These are phyloP conservation scores for Funneliformis geosporum DNA, from an alignment of 192 early-diverging fungal genomes.

Conservation along the genomic window DNA sequence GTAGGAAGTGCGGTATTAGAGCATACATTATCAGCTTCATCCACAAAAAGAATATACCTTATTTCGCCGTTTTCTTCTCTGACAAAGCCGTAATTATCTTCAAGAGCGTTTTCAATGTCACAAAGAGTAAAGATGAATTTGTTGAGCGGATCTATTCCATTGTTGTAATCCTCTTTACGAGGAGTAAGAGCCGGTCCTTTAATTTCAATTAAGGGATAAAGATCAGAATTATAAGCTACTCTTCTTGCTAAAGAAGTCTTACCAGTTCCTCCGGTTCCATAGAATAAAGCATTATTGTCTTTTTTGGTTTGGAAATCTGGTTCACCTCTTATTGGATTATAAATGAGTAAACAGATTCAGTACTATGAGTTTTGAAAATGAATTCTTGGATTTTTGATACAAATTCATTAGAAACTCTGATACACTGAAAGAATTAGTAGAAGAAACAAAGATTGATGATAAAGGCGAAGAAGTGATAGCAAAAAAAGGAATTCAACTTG, in stretches of 20 bases:
- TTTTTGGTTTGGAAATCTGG: too few relatives aligned
- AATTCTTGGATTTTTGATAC: too few relatives aligned
- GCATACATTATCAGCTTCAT: slow-evolving; percentile 7
- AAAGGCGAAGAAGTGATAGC: too few relatives aligned
- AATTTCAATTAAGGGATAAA: slow-evolving; percentile 2
- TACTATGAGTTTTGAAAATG: too few relatives aligned
- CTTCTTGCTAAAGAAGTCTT: not conserved
- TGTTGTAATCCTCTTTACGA: not conserved
- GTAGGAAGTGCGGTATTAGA: not conserved
- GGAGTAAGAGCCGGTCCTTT: slow-evolving; percentile 13
- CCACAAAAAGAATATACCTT: slow-evolving; percentile 13
- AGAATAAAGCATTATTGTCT: slow-evolving; percentile 16
- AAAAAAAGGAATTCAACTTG: too few relatives aligned
- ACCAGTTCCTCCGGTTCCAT: not conserved
- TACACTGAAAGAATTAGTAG: too few relatives aligned
- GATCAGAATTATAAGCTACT: not conserved
- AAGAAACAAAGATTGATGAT: too few relatives aligned
- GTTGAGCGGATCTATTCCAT: not conserved
- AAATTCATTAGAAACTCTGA: too few relatives aligned
- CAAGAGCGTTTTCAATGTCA: not conserved
- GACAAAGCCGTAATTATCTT: not conserved
- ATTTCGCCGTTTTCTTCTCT: slow-evolving; percentile 16
- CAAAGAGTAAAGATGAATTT: slow-evolving; percentile 7
- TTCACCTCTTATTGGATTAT: too few relatives aligned
- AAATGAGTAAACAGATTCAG: too few relatives aligned